A percentile compares a stretch with the other conserved stretches of the same genome.
phyloP scores from a whole-genome alignment of 1,284 basidiomycete species.

The Singerocomus inundabilis region DNA sequence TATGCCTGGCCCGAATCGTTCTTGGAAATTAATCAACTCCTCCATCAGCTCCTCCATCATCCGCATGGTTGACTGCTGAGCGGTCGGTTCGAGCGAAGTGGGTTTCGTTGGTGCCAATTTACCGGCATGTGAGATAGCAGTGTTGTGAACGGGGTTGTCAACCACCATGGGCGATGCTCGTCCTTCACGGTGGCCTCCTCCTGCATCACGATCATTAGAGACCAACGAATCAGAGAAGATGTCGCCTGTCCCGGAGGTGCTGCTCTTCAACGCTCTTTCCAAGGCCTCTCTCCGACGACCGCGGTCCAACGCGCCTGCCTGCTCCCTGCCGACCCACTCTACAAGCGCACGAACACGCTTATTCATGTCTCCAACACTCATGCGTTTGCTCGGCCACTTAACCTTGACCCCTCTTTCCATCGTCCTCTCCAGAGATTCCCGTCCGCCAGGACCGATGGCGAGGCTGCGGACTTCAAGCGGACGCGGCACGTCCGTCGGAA shows the following conservation, averaged over 20 bases:
- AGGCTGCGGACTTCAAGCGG: constrained; percentile 71
- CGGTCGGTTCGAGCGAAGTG: constrained; percentile 4
- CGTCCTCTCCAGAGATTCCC: constrained; percentile 51
- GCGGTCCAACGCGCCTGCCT: constrained; percentile 73
- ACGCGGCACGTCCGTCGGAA: constrained; percentile 73
- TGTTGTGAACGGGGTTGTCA: constrained; percentile 14
- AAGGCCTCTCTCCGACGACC: constrained; percentile 66
- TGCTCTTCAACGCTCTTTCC: constrained; percentile 51
- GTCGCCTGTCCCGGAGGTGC: constrained; percentile 7
- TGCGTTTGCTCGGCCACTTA: constrained; percentile 91
- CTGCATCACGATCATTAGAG: constrained; percentile 19
- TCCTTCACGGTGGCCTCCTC: constrained; percentile 11
- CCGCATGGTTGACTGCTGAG: constrained; percentile 55
- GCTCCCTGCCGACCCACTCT: constrained; percentile 89
- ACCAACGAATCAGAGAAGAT: constrained; percentile 6
- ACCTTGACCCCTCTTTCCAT: constrained; percentile 89
- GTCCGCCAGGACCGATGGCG: constrained; percentile 39
- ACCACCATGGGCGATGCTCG: constrained; percentile 29
- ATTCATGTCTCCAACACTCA: constrained; percentile 95
- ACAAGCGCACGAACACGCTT: constrained; percentile 90
- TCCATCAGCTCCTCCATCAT: constrained; percentile 88
- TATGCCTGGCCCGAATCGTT: constrained; percentile 68
- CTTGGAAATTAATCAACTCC: constrained; percentile 84
- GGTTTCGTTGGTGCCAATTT: constrained; percentile 11
- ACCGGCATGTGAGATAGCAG: constrained; percentile 2